Base-by-base conservation (phyloP, 441 rosid genomes). In the Hypseocharis bilobata region DNA sequence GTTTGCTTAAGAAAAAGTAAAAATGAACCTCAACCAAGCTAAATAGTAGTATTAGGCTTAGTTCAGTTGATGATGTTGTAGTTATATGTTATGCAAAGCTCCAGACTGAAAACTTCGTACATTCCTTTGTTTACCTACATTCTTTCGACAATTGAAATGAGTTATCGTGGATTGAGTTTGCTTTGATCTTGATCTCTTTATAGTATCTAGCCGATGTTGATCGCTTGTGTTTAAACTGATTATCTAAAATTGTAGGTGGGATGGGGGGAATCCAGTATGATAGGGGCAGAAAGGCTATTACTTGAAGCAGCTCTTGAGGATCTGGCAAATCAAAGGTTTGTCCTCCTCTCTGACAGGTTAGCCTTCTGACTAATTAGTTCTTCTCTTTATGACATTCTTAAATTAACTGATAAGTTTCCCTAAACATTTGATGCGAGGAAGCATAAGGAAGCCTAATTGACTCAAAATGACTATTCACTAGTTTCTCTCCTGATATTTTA, bases 211-310 rank as follows among this genome's bases (percentile, higher is more conserved):
- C 14, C 25, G 58, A 22, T 23, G 16, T 10, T 52, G 58, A 52
- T 52, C 28, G 7, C 7, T 52, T 11, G n/a, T 52, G 4, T 52
- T 52, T 52, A n/a, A 52, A 52, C 58, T 52, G 58, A 22, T 52
- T 25, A 23, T 44, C 20, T n/a, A 29, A 62, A 38, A 65, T 63
- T 67, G 54, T 67, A 92, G 98, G 96, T 93, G 59, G 70, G 10
- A 3, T 93, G 99, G 96, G 99, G 97, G 57, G 91, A 91, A 75
- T 74, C 96, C 2, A 91, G 90, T 70, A 91, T 93, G 96, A 83
- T 93, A 26, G 81, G 78, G 63, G 99, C 99, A 0, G 96, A 91
- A 77, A 85, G 90, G 79, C 78, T 93, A 81, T 79, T 91, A 67
- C 76, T 91, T 71, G 86, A 79, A 6, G 72, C 86, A 52, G 92